A percentile compares a stretch with the other conserved stretches of the same genome.
Evolutionary conservation across 2,329 filamentous ascomycete genomes (phyloP).

Genomic region (Aspergillus sp.): DNA sequence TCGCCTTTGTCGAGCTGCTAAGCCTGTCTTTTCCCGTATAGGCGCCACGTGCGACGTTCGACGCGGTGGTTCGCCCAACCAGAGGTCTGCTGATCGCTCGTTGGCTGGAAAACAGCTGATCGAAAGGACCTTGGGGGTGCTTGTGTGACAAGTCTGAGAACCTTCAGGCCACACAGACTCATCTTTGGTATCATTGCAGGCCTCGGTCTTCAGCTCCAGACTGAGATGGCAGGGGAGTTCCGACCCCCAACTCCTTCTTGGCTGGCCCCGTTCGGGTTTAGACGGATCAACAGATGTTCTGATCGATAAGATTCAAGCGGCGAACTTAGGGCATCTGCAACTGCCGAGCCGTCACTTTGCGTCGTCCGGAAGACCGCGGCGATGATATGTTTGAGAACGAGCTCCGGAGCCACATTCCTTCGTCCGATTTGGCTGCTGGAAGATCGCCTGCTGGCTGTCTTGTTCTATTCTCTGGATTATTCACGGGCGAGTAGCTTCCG

Average conservation of each 20-base stretch:
- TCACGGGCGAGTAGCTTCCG: no score
- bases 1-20: background rate
- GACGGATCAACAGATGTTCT: background rate
- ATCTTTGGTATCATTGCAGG: background rate
- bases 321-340: no score
- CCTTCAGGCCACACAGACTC: background rate
- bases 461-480: no score
- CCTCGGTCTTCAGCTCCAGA: no score
- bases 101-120: constrained; percentile 5
- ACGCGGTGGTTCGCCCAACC: constrained; percentile 4
- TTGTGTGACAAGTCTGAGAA: background rate
- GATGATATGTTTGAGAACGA: no score
- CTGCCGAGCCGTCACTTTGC: no score
- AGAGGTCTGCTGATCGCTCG: constrained; percentile 11
- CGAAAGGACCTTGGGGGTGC: constrained; percentile 8
- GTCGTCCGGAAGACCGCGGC: no score
- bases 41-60: constrained; percentile 16
- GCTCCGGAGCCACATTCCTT: no score
- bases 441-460: no score
- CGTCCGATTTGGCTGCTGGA: no score
- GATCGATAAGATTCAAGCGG: background rate
- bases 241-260: background rate
- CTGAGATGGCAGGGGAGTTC: no score
- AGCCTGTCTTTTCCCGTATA: constrained; percentile 14
- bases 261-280: background rate